These are phyloP conservation scores for Rhytidiadelphus loreus DNA, from an alignment of 225 moss, liverwort and hornwort genomes.

Conservation along the genomic window DNA sequence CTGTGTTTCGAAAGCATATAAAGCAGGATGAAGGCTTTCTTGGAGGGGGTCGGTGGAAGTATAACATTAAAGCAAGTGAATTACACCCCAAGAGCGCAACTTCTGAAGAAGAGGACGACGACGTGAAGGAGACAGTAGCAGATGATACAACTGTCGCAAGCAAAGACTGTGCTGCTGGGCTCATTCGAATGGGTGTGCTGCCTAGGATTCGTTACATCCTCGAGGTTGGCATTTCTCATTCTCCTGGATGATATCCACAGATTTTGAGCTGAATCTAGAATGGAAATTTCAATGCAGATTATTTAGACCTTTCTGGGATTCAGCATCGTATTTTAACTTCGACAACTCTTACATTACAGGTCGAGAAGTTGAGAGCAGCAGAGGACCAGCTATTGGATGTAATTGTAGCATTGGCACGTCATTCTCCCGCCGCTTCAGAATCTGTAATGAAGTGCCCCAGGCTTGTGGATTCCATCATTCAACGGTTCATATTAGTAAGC, in stretches of 20 bases:
- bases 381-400: slow-evolving; percentile 75
- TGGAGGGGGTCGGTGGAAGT: slow-evolving; percentile 94
- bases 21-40: slow-evolving; percentile 89
- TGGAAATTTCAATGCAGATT: background rate
- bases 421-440: slow-evolving; percentile 73
- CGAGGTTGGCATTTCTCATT: slow-evolving; percentile 44
- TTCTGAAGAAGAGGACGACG: slow-evolving; percentile 45
- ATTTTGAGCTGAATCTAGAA: background rate
- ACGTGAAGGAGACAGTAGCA: slow-evolving; percentile 75
- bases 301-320: background rate
- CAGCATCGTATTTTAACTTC: background rate
- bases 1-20: slow-evolving; percentile 77
- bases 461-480: slow-evolving; percentile 66
- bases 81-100: slow-evolving; percentile 36
- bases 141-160: slow-evolving; percentile 91
- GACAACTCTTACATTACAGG: slow-evolving; percentile 24
- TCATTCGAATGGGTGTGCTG: slow-evolving; percentile 86
- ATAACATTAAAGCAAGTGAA: slow-evolving; percentile 78
- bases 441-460: slow-evolving; percentile 90
- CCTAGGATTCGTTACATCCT: slow-evolving; percentile 90
- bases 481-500: slow-evolving; percentile 49
- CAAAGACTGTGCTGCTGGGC: slow-evolving; percentile 91
- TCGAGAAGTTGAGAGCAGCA: slow-evolving; percentile 67
- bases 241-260: background rate
- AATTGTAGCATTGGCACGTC: slow-evolving; percentile 70